Percentiles rank a stretch among this genome's conserved stretches.
These are phyloP conservation scores for Pseudocercospora fuligena DNA, from an alignment of 2,329 filamentous ascomycete genomes.

Conservation along the genomic window DNA sequence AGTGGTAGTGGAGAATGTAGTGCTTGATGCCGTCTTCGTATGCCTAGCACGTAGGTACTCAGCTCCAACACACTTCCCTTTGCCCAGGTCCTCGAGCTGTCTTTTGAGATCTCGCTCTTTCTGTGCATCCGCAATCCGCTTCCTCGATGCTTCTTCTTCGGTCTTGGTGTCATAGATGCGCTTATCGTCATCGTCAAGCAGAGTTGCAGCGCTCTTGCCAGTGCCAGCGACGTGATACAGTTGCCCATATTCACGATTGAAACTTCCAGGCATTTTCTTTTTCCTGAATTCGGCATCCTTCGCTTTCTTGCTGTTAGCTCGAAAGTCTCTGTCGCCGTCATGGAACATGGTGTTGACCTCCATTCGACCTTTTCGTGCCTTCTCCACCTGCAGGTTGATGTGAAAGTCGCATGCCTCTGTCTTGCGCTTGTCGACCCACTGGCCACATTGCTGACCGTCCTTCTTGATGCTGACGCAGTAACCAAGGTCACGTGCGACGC, in stretches of 20 bases:
- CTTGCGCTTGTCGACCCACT: constrained; percentile 86
- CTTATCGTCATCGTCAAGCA: constrained; percentile 68
- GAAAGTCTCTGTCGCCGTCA: constrained; percentile 16
- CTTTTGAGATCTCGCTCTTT: constrained; percentile 74
- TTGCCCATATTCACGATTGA: constrained; percentile 61
- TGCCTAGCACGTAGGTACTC: constrained; percentile 66
- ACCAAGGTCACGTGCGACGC: constrained; percentile 80
- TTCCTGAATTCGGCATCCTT: constrained; percentile 19
- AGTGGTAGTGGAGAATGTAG: constrained; percentile 24
- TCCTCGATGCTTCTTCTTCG: constrained; percentile 66
- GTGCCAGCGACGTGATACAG: constrained; percentile 47
- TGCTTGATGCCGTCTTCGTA: constrained; percentile 22
- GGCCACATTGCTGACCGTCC: constrained; percentile 77
- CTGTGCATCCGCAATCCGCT: constrained; percentile 68
- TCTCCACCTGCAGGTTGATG: constrained; percentile 78
- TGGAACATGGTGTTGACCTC: constrained; percentile 73
- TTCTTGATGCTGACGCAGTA: constrained; percentile 86
- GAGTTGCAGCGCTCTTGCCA: constrained; percentile 58
- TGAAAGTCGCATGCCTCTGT: constrained; percentile 95
- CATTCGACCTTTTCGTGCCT: constrained; percentile 69
- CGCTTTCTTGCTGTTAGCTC: constrained; percentile 20
- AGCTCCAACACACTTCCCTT: constrained; percentile 68
- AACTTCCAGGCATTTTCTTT: constrained; percentile 52
- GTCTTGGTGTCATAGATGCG: constrained; percentile 59
- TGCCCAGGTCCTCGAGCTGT: constrained; percentile 67